Base-by-base conservation (phyloP, 78 protist species). In the Mastigamoeba balamuthi region DNA sequence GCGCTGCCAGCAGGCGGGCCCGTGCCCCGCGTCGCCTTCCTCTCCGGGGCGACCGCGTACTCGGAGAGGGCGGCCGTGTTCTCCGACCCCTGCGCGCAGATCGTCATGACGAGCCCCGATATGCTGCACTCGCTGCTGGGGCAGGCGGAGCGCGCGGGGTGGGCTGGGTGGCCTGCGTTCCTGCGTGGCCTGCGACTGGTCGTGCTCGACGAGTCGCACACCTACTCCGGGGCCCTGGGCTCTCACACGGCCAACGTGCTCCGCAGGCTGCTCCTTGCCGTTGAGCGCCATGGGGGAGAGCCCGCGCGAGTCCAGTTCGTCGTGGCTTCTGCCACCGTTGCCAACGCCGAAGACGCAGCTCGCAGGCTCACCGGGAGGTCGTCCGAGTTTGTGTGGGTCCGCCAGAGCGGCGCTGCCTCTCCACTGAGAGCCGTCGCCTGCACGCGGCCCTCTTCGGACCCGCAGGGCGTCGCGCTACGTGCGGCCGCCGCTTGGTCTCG, bases 251-350 rank as follows among this genome's bases (percentile, higher is more conserved):
- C 79, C 44, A 83, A 83, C 44, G 37, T 83, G 38, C 38, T 83
- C 6, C 29, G 88, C 5, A 69, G 88, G 36, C 36, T 69, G 29
- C n/a, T 27, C 41, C 25, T 33, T 7, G 6, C 41, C 6, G 44
- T 73, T 8, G 33, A 77, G 29, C 5, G 2, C 27, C 42, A 43
- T n/a, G 48, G 63, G 3, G 39, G 40, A 7, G 41, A 69, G 29
- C 36, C 41, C 33, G 38, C 4, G 5, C 27, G 39, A 43, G 25
- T 83, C 37, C 88, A 83, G 71, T 83, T 53, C 43, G 8, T 83
- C 37, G 28, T 83, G 63, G 88, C 88, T 37, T 72, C 88, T 5
- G 88, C 88, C 6, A 83, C 88, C 2, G 72, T 74, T 53, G 83
- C 82, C 33, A 81, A 81, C 37, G 82, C 86, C 6, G 72, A 25